Evolutionary conservation across 108 stramenopile genomes (phyloP).

Genomic region (Schizochytrium sp.): DNA sequence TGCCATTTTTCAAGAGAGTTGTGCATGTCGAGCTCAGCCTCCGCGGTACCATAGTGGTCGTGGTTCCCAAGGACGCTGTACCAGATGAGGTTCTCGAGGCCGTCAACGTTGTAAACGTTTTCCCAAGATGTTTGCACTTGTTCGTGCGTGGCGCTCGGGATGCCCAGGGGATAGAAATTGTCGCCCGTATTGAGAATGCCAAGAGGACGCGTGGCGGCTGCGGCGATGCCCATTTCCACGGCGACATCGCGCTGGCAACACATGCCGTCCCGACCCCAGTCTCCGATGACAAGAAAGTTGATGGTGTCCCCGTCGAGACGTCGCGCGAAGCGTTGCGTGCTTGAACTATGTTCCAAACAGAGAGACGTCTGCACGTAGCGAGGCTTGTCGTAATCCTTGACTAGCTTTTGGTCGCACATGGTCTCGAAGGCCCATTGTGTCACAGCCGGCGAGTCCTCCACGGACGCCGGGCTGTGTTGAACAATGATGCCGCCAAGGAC

Average conservation of each 20-base stretch:
- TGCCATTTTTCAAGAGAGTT: background rate
- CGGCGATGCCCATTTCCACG: background rate
- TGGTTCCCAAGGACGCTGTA: background rate
- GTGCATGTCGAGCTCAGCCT: background rate
- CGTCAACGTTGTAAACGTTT: background rate
- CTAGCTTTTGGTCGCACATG: background rate
- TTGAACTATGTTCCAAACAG: background rate
- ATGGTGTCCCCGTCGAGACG: background rate
- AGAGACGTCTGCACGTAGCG: background rate
- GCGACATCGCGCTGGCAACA: constrained; percentile 12
- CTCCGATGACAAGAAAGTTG: background rate
- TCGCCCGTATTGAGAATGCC: background rate
- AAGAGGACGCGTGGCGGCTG: background rate
- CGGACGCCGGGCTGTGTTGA: background rate
- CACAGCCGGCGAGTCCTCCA: background rate
- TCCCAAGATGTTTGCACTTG: background rate
- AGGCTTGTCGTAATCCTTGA: background rate
- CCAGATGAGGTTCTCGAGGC: background rate
- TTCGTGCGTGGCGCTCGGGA: background rate
- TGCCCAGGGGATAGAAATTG: background rate
- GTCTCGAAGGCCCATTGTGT: background rate
- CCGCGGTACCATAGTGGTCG: background rate
- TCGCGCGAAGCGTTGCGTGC: background rate
- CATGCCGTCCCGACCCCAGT: background rate
- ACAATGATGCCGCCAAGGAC: background rate